Percentiles rank a stretch among this genome's conserved stretches.
These are phyloP conservation scores for Aspergillus puulaauensis DNA, from an alignment of 2,329 filamentous ascomycete genomes.

Conservation along the genomic window DNA sequence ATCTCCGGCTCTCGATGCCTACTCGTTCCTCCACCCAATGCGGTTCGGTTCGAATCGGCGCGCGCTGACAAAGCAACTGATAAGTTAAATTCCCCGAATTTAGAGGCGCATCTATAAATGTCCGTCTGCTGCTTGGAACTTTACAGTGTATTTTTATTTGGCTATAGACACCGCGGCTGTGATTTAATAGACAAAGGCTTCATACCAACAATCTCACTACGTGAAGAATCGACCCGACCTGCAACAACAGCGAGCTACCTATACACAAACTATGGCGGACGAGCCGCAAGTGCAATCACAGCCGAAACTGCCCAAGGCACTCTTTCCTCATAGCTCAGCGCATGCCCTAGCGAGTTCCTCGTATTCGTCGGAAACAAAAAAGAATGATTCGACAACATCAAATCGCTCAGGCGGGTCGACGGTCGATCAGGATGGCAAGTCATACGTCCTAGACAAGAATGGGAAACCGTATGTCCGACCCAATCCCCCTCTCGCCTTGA, in stretches of 20 bases:
- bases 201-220: not conserved
- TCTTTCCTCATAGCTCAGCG: conserved; percentile 19
- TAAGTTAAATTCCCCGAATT: conserved; percentile 2
- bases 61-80: conserved; percentile 18
- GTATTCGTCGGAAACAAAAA: conserved; percentile 21
- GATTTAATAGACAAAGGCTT: not conserved
- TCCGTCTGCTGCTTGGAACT: not conserved
- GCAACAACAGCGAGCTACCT: not conserved
- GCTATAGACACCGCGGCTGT: not conserved
- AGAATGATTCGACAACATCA: conserved; percentile 18
- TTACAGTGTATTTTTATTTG: not conserved
- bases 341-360: conserved; percentile 13
- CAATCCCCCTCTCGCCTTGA: not conserved
- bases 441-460: conserved; percentile 49
- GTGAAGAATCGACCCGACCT: not conserved
- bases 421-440: conserved; percentile 51
- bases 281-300: conserved; percentile 21
- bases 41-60: conserved; percentile 1
- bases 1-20: not conserved
- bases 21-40: not conserved
- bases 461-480: conserved; percentile 47
- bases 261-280: conserved; percentile 11
- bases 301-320: conserved; percentile 5
- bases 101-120: not conserved
- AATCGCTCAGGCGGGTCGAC: conserved; percentile 49